Base-by-base conservation (phyloP, 2,329 filamentous ascomycete genomes). In the Cladosporium velox region DNA sequence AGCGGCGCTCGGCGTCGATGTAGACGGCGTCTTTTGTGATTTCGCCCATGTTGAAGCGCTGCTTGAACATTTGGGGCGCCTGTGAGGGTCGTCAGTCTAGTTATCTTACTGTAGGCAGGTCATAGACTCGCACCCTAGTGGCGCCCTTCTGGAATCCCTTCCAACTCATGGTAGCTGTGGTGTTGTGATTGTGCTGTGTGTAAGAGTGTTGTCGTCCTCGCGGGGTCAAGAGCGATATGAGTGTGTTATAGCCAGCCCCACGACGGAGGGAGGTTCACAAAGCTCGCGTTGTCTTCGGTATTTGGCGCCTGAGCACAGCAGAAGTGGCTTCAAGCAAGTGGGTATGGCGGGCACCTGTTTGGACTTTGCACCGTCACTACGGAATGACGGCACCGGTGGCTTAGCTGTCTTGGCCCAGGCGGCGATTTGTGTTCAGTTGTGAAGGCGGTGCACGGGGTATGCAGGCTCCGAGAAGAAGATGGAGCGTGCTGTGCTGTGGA, bases 21-120 rank as follows among this genome's bases (percentile, higher is more conserved):
- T 97, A 99, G 75, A 99, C 90, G 58, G 92, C 85, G 83, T 99
- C 95, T 78, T 98, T 97, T 72, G 93, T 96, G 78, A 94, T 87
- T 73, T 98, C 95, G 78, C 95, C 95, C 73, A 98, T 88, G 78
- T 97, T 98, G 84, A 99, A 97, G 75, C 88, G 92, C 75, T 89
- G 85, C 80, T 93, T 96, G 84, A 99, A 86, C 74, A 90, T 89
- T 86, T 99, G 95, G 72, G 95, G 95, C 76, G 94, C 90, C 92
- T 87, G 70, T 63, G 30, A 35, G 51, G 41, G 21, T 62, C 35
- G 69, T 74, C 69, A 74, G 70, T 67, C 51, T 18, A 24, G 30
- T 24, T 41, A 15, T 59, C 38, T 30, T 30, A 4, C 4, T 30
- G 28, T 4, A n/a, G 18, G 38, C 38, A 44, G 18, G 15, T n/a